A percentile compares a stretch with the other conserved stretches of the same genome.
These are phyloP conservation scores for Pseudomicrostroma phylloplanum DNA, from an alignment of 1,284 basidiomycete species.

Conservation along the genomic window DNA sequence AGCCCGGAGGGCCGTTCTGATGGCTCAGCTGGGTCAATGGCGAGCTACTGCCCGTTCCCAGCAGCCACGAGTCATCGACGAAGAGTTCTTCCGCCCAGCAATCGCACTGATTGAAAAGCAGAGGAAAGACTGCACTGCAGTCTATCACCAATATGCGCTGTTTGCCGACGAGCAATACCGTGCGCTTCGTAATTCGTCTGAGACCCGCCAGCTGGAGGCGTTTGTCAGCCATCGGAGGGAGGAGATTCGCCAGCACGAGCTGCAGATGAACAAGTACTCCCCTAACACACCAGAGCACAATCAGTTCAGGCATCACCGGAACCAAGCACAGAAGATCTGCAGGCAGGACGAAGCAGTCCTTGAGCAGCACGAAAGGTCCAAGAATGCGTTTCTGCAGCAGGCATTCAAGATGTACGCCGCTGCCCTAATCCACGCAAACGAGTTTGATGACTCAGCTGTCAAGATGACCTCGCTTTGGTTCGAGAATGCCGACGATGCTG, in stretches of 20 bases:
- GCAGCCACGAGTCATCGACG: constrained; percentile 69
- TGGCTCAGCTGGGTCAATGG: constrained; percentile 67
- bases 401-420: constrained; percentile 78
- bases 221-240: constrained; percentile 67
- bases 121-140: constrained; percentile 53
- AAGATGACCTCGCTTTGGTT: constrained; percentile 88
- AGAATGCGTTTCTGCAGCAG: constrained; percentile 62
- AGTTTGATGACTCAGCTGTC: constrained; percentile 67
- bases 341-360: constrained; percentile 27
- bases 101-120: constrained; percentile 36
- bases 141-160: constrained; percentile 75
- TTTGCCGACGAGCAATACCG: constrained; percentile 85
- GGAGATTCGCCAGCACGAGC: constrained; percentile 60
- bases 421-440: constrained; percentile 65
- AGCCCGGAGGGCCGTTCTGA: constrained; percentile 55
- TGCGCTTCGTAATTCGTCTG: constrained; percentile 64
- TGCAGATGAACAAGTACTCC: constrained; percentile 50
- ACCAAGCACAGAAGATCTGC: constrained; percentile 24
- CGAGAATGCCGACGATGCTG: constrained; percentile 64
- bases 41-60: constrained; percentile 75
- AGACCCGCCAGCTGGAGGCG: constrained; percentile 64
- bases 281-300: neutral
- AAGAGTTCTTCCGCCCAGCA: constrained; percentile 66
- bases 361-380: constrained; percentile 19
- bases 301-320: neutral